Percentiles rank a stretch among this genome's conserved stretches.
phyloP scores from a whole-genome alignment of 2,329 filamentous ascomycete genomes.

The Aspergillus thermomutatus region DNA sequence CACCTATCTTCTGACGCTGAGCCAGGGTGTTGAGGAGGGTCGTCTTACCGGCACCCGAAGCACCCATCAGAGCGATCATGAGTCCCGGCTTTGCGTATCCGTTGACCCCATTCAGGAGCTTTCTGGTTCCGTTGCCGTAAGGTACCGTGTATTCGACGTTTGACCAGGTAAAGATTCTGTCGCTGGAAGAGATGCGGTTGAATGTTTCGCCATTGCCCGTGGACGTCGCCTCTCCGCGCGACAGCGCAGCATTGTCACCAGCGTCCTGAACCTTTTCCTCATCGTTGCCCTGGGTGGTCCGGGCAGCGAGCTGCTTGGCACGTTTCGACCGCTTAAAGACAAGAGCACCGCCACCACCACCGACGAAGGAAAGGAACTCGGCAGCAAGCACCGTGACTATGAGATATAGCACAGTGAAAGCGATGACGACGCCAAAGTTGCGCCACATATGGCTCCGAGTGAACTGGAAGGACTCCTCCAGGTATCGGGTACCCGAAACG shows the following conservation, averaged over 20 bases:
- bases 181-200: constrained; percentile 51
- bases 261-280: constrained; percentile 53
- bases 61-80: constrained; percentile 78
- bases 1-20: constrained; percentile 65
- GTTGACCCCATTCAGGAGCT: constrained; percentile 65
- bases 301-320: constrained; percentile 52
- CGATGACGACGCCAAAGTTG: constrained; percentile 75
- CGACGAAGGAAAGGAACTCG: constrained; percentile 63
- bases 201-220: constrained; percentile 33
- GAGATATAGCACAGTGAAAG: constrained; percentile 72
- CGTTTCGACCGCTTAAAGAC: constrained; percentile 68
- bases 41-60: constrained; percentile 78
- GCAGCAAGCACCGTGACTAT: constrained; percentile 66
- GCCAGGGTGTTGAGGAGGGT: constrained; percentile 75
- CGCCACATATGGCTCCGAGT: constrained; percentile 60
- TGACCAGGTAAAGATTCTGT: constrained; percentile 68
- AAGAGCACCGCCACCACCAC: constrained; percentile 63
- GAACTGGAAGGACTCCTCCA: constrained; percentile 56
- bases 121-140: constrained; percentile 58
- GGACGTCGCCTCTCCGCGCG: constrained; percentile 25
- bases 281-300: constrained; percentile 47
- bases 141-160: constrained; percentile 71
- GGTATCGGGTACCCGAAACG: constrained; percentile 55
- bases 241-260: constrained; percentile 25
- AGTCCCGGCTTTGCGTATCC: constrained; percentile 78